phyloP scores from a whole-genome alignment of 371 early-diverging fungal genomes.

The Gilbertella persicaria region DNA sequence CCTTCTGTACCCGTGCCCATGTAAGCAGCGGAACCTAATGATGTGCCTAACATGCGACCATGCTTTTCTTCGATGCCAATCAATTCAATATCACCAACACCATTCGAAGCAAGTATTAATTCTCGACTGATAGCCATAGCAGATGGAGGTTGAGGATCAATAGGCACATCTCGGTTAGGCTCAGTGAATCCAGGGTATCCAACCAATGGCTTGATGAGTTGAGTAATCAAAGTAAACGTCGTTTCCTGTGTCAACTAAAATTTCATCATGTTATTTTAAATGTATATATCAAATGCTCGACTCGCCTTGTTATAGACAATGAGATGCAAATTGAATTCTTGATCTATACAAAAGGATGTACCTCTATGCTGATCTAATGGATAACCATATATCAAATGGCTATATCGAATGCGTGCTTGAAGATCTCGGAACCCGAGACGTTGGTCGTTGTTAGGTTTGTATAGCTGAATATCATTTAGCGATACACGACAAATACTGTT shows the following conservation, averaged over 20 bases:
- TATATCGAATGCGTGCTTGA: slow-evolving; percentile 68
- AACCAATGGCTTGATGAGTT: slow-evolving; percentile 29
- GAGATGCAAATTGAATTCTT: slow-evolving; percentile 38
- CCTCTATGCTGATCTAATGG: slow-evolving; percentile 26
- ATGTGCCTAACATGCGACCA: slow-evolving; percentile 9
- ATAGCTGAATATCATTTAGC: slow-evolving; percentile 21
- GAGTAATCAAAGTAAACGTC: slow-evolving; percentile 9
- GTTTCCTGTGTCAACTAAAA: slow-evolving; percentile 12
- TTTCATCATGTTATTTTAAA: neutral
- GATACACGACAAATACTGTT: slow-evolving; percentile 26
- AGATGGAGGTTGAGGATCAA: slow-evolving; percentile 40
- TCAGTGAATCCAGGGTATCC: slow-evolving; percentile 34
- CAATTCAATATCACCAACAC: slow-evolving; percentile 41
- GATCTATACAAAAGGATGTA: slow-evolving; percentile 48
- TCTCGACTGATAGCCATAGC: slow-evolving; percentile 26
- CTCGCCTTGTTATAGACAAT: slow-evolving; percentile 50
- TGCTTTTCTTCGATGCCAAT: slow-evolving; percentile 22
- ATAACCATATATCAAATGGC: slow-evolving; percentile 58
- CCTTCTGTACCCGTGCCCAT: slow-evolving; percentile 44
- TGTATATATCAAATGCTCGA: neutral
- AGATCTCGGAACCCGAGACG: slow-evolving; percentile 61
- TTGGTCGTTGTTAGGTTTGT: slow-evolving; percentile 12
- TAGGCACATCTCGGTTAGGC: slow-evolving; percentile 24
- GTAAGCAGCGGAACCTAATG: slow-evolving; percentile 26
- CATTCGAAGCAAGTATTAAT: slow-evolving; percentile 34